Percentiles rank a stretch among this genome's conserved stretches.
Evolutionary conservation across 495 filamentous ascomycete genomes (phyloP).

Genomic region (Tuber magnatum): DNA sequence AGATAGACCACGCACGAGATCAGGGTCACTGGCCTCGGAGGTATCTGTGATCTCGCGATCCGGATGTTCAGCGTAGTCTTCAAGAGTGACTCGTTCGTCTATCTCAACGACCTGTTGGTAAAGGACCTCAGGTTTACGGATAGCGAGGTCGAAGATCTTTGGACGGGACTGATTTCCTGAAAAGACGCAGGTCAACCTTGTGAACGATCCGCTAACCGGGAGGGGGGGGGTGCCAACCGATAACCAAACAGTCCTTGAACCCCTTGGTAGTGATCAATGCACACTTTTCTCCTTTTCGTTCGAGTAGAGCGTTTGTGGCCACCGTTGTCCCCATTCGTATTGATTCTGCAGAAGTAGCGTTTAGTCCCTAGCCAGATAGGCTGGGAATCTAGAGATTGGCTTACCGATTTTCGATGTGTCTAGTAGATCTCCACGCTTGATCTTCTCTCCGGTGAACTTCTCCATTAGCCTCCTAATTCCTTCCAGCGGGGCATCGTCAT

Average conservation of each 20-base stretch:
- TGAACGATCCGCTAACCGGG: neutral
- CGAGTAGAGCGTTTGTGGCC: slow-evolving; percentile 80
- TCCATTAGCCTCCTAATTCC: slow-evolving; percentile 86
- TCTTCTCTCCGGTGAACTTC: slow-evolving; percentile 64
- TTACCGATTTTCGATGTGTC: slow-evolving; percentile 76
- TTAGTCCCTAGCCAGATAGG: neutral
- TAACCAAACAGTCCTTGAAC: slow-evolving; percentile 84
- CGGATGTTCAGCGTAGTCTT: slow-evolving; percentile 81
- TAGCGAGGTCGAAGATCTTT: slow-evolving; percentile 75
- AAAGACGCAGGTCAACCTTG: neutral
- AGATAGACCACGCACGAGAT: slow-evolving; percentile 59
- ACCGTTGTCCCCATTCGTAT: slow-evolving; percentile 89
- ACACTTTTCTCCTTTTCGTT: slow-evolving; percentile 88
- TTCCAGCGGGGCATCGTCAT: slow-evolving; percentile 80
- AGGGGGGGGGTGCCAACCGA: slow-evolving; percentile 46
- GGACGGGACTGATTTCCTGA: slow-evolving; percentile 66
- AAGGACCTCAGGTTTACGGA: slow-evolving; percentile 70
- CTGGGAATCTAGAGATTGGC: slow-evolving; percentile 31
- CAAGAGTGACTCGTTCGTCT: slow-evolving; percentile 75
- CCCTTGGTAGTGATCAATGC: slow-evolving; percentile 87
- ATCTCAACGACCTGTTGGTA: slow-evolving; percentile 72
- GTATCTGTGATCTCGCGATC: slow-evolving; percentile 51
- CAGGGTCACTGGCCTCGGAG: slow-evolving; percentile 45
- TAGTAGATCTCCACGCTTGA: slow-evolving; percentile 71
- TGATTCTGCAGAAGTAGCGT: slow-evolving; percentile 50